Evolutionary conservation across 2,329 filamentous ascomycete genomes (phyloP), one percentile per base, ranked within the genome.

Genomic region (Diaporthe vaccinii): DNA sequence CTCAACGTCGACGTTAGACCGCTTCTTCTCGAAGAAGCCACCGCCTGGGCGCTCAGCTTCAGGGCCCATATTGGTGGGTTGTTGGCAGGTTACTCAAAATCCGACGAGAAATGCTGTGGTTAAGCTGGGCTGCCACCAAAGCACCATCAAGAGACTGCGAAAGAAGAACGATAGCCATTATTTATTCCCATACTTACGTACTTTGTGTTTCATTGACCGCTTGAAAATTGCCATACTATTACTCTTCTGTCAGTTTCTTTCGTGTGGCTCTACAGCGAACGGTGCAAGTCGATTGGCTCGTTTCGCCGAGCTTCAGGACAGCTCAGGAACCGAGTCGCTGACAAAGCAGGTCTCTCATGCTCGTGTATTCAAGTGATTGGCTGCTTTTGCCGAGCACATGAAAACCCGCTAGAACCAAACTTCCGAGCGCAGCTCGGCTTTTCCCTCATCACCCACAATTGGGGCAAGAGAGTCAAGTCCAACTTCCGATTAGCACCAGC

Each of bases 281-380:
- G 36, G n/a, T 62, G 59, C 59, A 62, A 62, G 59, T 62, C 39
- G n/a, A 62, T 62, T 62, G 59, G 59, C n/a, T 28, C 1, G 1
- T 41, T 28, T 44, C 6, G 36, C 59, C 59, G 59, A 62, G 17
- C 8, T n/a, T 28, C 39, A 14, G 10, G 20, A 39, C 14, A 10
- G 1, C 12, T 1, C n/a, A 20, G 28, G 15, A 28, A 28, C 59
- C 39, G 59, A 62, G 28, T 22, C 36, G 59, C 59, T 62, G 59
- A 62, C 59, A 62, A 62, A 62, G 59, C 59, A n/a, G 59, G 3
- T 28, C 5, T 0, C n/a, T 28, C n/a, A 2, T 28, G 4, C n/a
- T 61, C 14, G 8, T 61, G 14, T n/a, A 39, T 39, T 4, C 22
- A 61, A 61, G 1, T 62, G 12, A 62, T 62, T 62, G 39, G 59